Conservation (phyloP, 495 filamentous ascomycete species). For the Aspergillus ostianus region DNA sequence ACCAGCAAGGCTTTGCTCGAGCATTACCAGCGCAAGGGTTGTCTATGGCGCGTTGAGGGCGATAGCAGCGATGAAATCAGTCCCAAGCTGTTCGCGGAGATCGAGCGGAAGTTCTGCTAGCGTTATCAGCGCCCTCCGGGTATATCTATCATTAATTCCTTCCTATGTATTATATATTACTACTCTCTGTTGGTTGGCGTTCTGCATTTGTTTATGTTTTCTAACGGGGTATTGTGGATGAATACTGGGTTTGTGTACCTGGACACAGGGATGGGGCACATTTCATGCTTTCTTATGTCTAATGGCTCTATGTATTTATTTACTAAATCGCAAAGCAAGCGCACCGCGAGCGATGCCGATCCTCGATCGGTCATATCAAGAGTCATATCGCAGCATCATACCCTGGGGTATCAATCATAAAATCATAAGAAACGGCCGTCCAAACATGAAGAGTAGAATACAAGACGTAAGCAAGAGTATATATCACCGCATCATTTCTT, state of each 20-base stretch:
- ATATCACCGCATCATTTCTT: conserved; percentile 25
- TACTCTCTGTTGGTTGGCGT: conserved; percentile 12
- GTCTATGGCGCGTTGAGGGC: conserved; percentile 83
- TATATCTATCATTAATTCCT: conserved; percentile 25
- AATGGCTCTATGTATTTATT: not conserved
- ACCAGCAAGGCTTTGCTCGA: conserved; percentile 81
- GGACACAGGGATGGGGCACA: not conserved
- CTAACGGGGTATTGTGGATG: conserved; percentile 4
- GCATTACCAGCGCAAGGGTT: conserved; percentile 83
- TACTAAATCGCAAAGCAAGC: not conserved
- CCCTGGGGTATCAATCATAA: conserved; percentile 10
- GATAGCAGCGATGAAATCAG: conserved; percentile 92
- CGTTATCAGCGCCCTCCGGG: conserved; percentile 14
- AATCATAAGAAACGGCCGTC: conserved; percentile 11
- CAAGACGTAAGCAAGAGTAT: conserved; percentile 1
- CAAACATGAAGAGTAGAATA: not conserved
- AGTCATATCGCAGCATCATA: conserved; percentile 1
- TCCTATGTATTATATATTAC: conserved; percentile 18
- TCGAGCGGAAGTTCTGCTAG: conserved; percentile 70
- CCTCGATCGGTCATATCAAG: not conserved
- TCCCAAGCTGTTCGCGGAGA: conserved; percentile 76
- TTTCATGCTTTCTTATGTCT: not conserved
- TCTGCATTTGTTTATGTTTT: conserved; percentile 2
- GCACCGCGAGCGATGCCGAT: not conserved
- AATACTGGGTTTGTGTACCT: not conserved